A percentile compares a stretch with the other conserved stretches of the same genome.
Evolutionary conservation across 495 filamentous ascomycete species (phyloP).

Genomic region (Penicillium silybi): DNA sequence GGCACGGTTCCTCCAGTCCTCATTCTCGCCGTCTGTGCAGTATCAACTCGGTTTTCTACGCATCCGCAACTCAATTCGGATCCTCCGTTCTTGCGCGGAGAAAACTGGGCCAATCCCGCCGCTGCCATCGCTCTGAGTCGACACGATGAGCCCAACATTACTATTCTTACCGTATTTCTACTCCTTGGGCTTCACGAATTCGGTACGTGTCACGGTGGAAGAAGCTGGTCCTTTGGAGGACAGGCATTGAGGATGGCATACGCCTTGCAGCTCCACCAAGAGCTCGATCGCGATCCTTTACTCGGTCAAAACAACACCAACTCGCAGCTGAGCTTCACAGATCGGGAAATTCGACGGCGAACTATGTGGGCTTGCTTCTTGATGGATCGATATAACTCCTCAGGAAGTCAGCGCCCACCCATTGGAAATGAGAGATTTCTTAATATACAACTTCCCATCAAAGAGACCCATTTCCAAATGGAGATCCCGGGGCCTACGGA

Average conservation of each 20-base stretch:
- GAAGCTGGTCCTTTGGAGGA: slow-evolving; percentile 92
- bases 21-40: slow-evolving; percentile 85
- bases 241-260: slow-evolving; percentile 97
- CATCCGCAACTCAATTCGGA: slow-evolving; percentile 81
- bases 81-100: slow-evolving; percentile 85
- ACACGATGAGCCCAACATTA: slow-evolving; percentile 95
- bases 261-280: slow-evolving; percentile 88
- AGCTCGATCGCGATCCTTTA: slow-evolving; percentile 82
- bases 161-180: slow-evolving; percentile 82
- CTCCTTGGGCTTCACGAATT: slow-evolving; percentile 92
- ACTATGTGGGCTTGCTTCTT: slow-evolving; percentile 98
- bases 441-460: slow-evolving; percentile 85
- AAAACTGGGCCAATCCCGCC: slow-evolving; percentile 82
- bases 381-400: slow-evolving; percentile 97
- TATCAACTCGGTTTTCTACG: slow-evolving; percentile 91
- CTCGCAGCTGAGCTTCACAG: slow-evolving; percentile 77
- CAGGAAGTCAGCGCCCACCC: slow-evolving; percentile 89
- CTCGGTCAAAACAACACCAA: slow-evolving; percentile 52
- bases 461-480: slow-evolving; percentile 84
- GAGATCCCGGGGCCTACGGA: slow-evolving; percentile 89
- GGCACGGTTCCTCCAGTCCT: slow-evolving; percentile 78
- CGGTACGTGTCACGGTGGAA: slow-evolving; percentile 91
- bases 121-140: slow-evolving; percentile 77
- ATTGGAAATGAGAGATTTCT: slow-evolving; percentile 86
- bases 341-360: slow-evolving; percentile 84